Base-by-base conservation (phyloP, 495 filamentous ascomycete species). In the Sabuloglossum arenarium region DNA sequence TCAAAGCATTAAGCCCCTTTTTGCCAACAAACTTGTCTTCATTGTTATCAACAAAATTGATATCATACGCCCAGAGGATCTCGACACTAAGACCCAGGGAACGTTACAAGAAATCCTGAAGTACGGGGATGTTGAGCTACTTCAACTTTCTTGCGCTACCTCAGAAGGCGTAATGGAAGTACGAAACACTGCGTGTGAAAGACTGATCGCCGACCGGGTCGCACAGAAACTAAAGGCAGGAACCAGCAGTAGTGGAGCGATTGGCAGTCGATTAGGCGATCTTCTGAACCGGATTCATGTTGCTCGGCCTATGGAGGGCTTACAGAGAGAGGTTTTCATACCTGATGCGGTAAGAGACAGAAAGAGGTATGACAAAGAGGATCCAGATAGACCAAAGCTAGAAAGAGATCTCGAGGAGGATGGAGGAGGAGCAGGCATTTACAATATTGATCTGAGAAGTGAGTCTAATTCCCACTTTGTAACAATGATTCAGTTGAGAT, bases 31-130 rank as follows among this genome's bases (percentile, higher is more conserved):
- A 73, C 79, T 94, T 49, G 86, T 95, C 34, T 97, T 93, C 69
- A 74, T 98, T 49, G 85, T 98, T 53, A 78, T 97, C 68, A 98
- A 98, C 78, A 98, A 98, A 76, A 94, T 95, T 60, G 91, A 98
- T 69, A 75, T 95, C 59, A 80, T 82, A 64, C 75, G 77, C 42
- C 86, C 88, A 4, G 88, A 95, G 63, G 87, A 98, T 61, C 72
- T 98, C 28, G 88, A 95, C 56, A 74, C 76, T 0, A 86, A 86
- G 60, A 80, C 82, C 45, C 82, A 87, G 65, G 78, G 79, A 29
- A 76, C 86, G 63, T 71, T 98, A 45, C 79, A 91, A 66, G 70
- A 76, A 24, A 79, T 98, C 56, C 71, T 90, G 25, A 90, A 86
- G 68, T 78, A 84, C 9, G 84, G 81, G 39, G 86, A 90, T 63